These are phyloP conservation scores for Colletotrichum sp. DNA, from an alignment of 2,329 filamentous ascomycete species.

Conservation along the genomic window DNA sequence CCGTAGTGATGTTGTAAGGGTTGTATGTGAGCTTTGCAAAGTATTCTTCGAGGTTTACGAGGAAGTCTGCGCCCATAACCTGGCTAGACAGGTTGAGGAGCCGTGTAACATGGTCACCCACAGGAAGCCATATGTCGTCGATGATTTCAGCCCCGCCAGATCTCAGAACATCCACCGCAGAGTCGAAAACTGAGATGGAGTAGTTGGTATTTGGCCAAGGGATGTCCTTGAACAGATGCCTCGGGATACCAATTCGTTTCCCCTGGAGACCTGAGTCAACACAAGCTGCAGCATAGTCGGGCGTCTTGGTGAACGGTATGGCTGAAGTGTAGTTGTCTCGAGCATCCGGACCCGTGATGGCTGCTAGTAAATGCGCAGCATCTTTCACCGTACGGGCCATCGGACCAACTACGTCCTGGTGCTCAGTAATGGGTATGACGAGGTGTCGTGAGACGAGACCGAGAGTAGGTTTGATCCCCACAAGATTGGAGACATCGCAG, in stretches of 20 bases:
- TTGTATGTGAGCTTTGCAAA: conserved; percentile 60
- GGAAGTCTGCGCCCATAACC: conserved; percentile 63
- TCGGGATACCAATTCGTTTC: conserved; percentile 68
- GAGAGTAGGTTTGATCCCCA: conserved; percentile 73
- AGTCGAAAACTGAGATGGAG: conserved; percentile 56
- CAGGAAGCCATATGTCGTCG: conserved; percentile 54
- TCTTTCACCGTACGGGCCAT: conserved; percentile 71
- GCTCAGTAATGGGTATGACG: conserved; percentile 69
- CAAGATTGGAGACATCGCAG: conserved; percentile 59
- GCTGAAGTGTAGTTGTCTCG: conserved; percentile 69
- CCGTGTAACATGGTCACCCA: background rate
- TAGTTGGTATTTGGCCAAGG: background rate
- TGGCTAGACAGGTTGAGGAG: conserved; percentile 47
- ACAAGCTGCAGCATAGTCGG: conserved; percentile 67
- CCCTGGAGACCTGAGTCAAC: conserved; percentile 56
- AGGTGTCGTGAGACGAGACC: conserved; percentile 67
- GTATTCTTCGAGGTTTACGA: conserved; percentile 59
- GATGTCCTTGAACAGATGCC: conserved; percentile 50
- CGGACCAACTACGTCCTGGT: conserved; percentile 71
- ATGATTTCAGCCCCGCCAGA: conserved; percentile 64
- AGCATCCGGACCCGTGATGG: conserved; percentile 66
- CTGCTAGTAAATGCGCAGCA: conserved; percentile 65
- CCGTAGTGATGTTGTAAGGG: conserved; percentile 57
- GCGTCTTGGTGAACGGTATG: conserved; percentile 55
- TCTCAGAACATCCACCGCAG: conserved; percentile 55